Percentiles rank a stretch among this genome's conserved stretches.
phyloP scores from a whole-genome alignment of 1,284 basidiomycete species.

The Coriolopsis trogii region DNA sequence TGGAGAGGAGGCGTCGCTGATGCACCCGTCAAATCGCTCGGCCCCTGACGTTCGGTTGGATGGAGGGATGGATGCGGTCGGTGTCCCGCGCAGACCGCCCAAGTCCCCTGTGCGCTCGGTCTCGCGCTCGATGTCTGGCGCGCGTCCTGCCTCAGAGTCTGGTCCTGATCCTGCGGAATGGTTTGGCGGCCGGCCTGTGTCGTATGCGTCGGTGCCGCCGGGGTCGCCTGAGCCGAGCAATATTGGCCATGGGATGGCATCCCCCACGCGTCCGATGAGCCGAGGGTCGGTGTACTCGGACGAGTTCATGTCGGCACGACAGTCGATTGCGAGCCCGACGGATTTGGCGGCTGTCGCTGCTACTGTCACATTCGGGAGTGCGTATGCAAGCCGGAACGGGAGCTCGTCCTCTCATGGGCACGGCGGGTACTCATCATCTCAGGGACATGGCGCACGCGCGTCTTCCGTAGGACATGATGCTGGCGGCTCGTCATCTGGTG shows the following conservation, averaged over 20 bases:
- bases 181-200: constrained; percentile 25
- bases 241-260: neutral
- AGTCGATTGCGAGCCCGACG: neutral
- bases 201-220: constrained; percentile 11
- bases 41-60: constrained; percentile 11
- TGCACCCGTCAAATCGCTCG: constrained; percentile 21
- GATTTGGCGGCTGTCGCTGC: constrained; percentile 8
- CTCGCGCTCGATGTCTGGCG: neutral
- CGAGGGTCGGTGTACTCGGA: constrained; percentile 17
- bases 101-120: constrained; percentile 17
- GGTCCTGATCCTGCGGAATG: constrained; percentile 28
- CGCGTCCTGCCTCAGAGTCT: constrained; percentile 1
- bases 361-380: constrained; percentile 14
- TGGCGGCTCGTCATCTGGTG: constrained; percentile 14
- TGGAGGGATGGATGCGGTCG: neutral
- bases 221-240: neutral
- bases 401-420: constrained; percentile 25
- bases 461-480: constrained; percentile 20
- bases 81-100: constrained; percentile 8
- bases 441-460: constrained; percentile 14
- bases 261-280: constrained; percentile 17
- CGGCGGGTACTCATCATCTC: constrained; percentile 9
- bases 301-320: constrained; percentile 3
- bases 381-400: constrained; percentile 5
- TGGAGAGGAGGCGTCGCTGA: constrained; percentile 20